Evolutionary conservation across 495 filamentous ascomycete species (phyloP).

Genomic region (Aspergillus sclerotiicarbonarius): DNA sequence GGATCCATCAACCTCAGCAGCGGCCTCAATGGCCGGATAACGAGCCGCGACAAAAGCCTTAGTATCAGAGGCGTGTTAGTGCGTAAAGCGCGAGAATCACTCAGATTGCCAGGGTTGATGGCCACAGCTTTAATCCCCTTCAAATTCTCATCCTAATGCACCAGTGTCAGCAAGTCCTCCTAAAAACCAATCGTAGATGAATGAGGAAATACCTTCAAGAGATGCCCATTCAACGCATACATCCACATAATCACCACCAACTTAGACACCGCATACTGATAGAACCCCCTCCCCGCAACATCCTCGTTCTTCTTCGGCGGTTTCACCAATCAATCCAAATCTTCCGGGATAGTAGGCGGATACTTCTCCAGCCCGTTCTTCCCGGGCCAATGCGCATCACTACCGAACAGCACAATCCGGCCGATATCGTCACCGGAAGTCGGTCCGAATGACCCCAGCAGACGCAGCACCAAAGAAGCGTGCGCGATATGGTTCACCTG

Average conservation of each 20-base stretch:
- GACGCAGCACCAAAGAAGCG: slow-evolving; percentile 39
- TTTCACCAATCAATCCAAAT: slow-evolving; percentile 17
- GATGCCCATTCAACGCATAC: slow-evolving; percentile 40
- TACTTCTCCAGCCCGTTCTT: slow-evolving; percentile 19
- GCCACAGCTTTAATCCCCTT: slow-evolving; percentile 43
- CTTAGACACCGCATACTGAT: slow-evolving; percentile 42
- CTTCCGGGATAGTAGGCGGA: slow-evolving; percentile 12
- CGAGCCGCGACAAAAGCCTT: slow-evolving; percentile 5
- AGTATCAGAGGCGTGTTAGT: slow-evolving; percentile 34
- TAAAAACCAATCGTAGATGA: too few relatives aligned
- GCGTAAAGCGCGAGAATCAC: slow-evolving; percentile 43
- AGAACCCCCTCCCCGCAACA: slow-evolving; percentile 15
- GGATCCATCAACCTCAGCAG: slow-evolving; percentile 31
- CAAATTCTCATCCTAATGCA: slow-evolving; percentile 27
- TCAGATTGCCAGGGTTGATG: slow-evolving; percentile 46
- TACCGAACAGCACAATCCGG: slow-evolving; percentile 42
- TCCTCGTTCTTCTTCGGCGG: slow-evolving; percentile 11
- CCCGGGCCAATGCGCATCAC: slow-evolving; percentile 38
- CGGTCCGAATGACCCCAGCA: slow-evolving; percentile 44
- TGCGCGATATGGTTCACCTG: slow-evolving; percentile 47
- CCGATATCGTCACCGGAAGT: slow-evolving; percentile 22
- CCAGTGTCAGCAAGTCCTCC: slow-evolving; percentile 5
- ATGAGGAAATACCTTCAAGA: slow-evolving; percentile 24
- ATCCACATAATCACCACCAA: slow-evolving; percentile 43
- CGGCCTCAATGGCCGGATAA: slow-evolving; percentile 29